Evolutionary conservation across 495 filamentous ascomycete genomes (phyloP).

Genomic region (Talaromyces nanjingensis): DNA sequence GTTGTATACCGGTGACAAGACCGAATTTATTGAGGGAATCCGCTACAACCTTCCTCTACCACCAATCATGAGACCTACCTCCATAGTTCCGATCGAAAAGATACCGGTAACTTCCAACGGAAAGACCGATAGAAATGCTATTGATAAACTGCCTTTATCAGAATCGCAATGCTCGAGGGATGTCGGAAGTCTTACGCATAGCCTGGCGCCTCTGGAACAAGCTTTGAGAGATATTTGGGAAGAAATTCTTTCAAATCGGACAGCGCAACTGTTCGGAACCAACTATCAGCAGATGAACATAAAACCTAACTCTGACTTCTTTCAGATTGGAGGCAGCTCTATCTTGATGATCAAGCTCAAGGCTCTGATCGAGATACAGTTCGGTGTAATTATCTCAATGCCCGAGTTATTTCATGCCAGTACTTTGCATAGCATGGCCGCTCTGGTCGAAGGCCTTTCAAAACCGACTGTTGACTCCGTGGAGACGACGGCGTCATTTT

Average conservation of each 20-base stretch:
- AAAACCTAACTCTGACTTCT: slow-evolving; percentile 25
- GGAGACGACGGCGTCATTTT: not conserved
- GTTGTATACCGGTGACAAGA: not conserved
- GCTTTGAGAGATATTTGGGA: slow-evolving; percentile 10
- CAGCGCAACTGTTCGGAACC: not conserved
- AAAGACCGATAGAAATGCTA: slow-evolving; percentile 23
- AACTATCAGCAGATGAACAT: not conserved
- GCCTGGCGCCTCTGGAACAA: not conserved
- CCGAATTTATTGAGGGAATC: not conserved
- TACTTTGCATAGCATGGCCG: slow-evolving; percentile 28
- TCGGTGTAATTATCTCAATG: slow-evolving; percentile 19
- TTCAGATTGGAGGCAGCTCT: slow-evolving; percentile 32
- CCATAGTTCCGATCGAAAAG: not conserved
- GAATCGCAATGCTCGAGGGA: not conserved
- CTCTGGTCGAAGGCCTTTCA: not conserved
- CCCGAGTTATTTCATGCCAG: slow-evolving; percentile 27
- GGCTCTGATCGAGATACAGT: slow-evolving; percentile 14
- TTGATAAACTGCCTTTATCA: slow-evolving; percentile 1
- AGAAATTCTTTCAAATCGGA: slow-evolving; percentile 10
- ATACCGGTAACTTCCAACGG: not conserved
- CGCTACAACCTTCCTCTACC: slow-evolving; percentile 8
- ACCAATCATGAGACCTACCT: not conserved
- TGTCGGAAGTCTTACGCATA: not conserved
- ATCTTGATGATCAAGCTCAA: slow-evolving; percentile 27
- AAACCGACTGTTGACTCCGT: not conserved